phyloP scores from a whole-genome alignment of 2,329 filamentous ascomycete genomes.

The Paecilomyces fulvus region DNA sequence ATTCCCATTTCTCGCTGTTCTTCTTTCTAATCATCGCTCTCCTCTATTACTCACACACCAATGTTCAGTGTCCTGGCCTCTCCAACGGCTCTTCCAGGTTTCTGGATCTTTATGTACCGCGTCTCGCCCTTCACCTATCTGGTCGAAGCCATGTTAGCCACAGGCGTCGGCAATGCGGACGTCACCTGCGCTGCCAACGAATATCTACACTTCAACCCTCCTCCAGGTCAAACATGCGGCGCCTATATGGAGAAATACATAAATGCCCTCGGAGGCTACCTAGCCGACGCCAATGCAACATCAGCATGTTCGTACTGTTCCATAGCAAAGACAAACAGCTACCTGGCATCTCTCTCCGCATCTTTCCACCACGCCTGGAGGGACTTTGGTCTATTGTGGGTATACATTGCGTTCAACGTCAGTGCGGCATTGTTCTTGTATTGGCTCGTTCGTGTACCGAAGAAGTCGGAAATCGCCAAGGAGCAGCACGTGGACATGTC shows the following conservation, averaged over 20 bases:
- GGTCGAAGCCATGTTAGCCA: constrained; percentile 33
- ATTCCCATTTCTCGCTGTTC: not conserved
- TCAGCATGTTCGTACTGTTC: constrained; percentile 48
- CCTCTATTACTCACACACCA: not conserved
- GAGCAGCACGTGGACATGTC: not conserved
- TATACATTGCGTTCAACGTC: constrained; percentile 45
- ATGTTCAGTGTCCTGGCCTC: constrained; percentile 49
- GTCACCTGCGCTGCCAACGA: constrained; percentile 28
- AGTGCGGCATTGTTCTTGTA: constrained; percentile 43
- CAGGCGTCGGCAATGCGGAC: constrained; percentile 20
- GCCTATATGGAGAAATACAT: constrained; percentile 55
- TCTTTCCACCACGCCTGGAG: constrained; percentile 41
- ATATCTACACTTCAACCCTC: constrained; percentile 35
- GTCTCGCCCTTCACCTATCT: constrained; percentile 59
- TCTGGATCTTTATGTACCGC: constrained; percentile 73
- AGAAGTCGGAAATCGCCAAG: not conserved
- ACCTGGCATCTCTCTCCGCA: constrained; percentile 43
- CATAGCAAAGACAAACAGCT: constrained; percentile 35
- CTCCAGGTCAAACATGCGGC: constrained; percentile 54
- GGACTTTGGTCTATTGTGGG: constrained; percentile 49
- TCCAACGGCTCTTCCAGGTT: constrained; percentile 52
- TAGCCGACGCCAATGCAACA: constrained; percentile 53
- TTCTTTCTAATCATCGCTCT: not conserved
- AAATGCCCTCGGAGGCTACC: constrained; percentile 44
- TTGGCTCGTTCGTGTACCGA: constrained; percentile 46